Evolutionary conservation across 139 green algal species (phyloP).

Genomic region (Eudorina sp.): DNA sequence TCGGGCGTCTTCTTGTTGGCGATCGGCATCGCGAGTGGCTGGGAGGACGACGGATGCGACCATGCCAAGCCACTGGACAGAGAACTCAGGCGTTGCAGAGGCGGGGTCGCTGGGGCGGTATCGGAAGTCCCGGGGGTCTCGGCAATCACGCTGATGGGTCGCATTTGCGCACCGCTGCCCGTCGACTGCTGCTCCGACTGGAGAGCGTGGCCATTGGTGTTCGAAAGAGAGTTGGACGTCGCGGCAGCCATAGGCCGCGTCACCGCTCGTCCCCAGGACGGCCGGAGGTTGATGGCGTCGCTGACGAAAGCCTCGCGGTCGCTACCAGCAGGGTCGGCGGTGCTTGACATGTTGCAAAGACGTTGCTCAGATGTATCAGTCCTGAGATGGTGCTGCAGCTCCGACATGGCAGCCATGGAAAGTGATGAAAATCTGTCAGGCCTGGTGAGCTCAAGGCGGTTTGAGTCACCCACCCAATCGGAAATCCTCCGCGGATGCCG

Average conservation of each 20-base stretch:
- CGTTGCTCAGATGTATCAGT: neutral
- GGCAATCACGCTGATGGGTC: neutral
- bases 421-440: neutral
- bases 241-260: neutral
- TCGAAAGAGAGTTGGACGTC: neutral
- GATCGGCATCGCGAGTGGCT: no score
- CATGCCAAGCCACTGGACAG: no score
- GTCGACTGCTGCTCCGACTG: neutral
- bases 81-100: no score
- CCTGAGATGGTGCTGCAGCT: neutral
- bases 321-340: neutral
- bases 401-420: neutral
- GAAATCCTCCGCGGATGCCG: no score
- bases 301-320: neutral
- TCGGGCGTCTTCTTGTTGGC: no score
- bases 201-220: neutral
- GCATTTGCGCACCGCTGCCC: neutral
- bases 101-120: no score
- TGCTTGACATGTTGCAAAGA: neutral
- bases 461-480: no score
- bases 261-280: slow-evolving; percentile 13
- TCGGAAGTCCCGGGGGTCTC: no score
- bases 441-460: no score
- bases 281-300: slow-evolving; percentile 16
- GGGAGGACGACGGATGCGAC: no score